Base-by-base conservation (phyloP, 2,329 filamentous ascomycete genomes). In the Ilyonectria sp. region DNA sequence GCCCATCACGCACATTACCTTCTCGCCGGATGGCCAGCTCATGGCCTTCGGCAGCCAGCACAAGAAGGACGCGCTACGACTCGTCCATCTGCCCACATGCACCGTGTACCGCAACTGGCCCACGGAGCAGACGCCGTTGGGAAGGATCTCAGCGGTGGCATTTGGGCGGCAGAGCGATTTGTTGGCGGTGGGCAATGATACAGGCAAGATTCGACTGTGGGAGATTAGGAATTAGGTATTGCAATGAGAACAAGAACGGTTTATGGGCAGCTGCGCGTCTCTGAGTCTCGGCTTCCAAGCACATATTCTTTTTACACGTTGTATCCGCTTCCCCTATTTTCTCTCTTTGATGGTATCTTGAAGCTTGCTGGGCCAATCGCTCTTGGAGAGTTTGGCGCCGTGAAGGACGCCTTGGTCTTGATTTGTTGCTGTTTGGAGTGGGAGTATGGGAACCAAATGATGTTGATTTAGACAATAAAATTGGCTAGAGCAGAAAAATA, bases 61-160 rank as follows among this genome's bases (percentile, higher is more conserved):
- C 87, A 97, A 97, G 86, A 92, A 92, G 78, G 94, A 98, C 82
- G 94, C 95, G 0, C 83, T 99, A 79, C 88, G 93, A 76, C 83
- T 99, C 71, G 94, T 95, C 35, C 96, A 99, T 81, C 83, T 99
- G 73, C 95, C 95, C 0, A 95, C 90, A 73, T 97, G 94, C 80
- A 97, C 94, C 1, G 94, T 98, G 21, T 99, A 96, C 86, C 91
- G 92, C 76, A 99, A 99, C 82, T 99, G 96, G 96, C 96, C 96
- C 26, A 99, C 95, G 60, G 89, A 91, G 70, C 91, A 93, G 79
- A 99, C 96, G 63, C 94, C 95, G 1, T 82, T 99, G 68, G 96
- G 96, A 0, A 87, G 94, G 66, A 91, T 98, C 71, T 93, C 93
- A 2, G 86, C 90, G 1, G 89, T 94, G 67, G 91, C 93, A 3